Evolutionary conservation across 192 early-diverging fungal genomes (phyloP).

Genomic region (Backusella australiensis): DNA sequence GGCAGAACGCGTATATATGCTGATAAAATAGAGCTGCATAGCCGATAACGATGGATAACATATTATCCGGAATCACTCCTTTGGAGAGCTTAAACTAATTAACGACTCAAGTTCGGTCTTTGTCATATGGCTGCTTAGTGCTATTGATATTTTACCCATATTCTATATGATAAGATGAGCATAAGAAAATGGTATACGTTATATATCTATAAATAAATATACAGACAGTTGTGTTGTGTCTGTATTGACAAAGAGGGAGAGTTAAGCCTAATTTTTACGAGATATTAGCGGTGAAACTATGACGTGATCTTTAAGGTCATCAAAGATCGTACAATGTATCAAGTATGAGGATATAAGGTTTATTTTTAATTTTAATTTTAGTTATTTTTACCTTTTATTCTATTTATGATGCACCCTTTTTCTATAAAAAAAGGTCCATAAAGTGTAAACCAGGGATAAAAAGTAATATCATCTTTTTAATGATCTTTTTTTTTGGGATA

Average conservation of each 20-base stretch:
- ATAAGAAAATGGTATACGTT: background rate
- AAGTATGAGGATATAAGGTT: background rate
- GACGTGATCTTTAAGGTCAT: no score
- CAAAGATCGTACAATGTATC: no score
- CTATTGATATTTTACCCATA: background rate
- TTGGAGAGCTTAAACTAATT: background rate
- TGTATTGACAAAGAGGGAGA: no score
- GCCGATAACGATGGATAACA: background rate
- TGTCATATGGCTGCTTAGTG: background rate
- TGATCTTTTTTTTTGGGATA: background rate
- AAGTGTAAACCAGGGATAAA: background rate
- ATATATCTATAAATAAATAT: background rate
- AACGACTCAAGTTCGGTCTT: no score
- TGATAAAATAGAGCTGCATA: background rate
- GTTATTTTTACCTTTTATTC: background rate
- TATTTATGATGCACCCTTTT: background rate
- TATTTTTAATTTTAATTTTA: background rate
- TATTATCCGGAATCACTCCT: constrained; percentile 2
- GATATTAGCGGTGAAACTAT: no score
- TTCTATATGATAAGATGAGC: background rate
- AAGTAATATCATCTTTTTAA: background rate
- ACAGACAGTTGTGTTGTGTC: no score
- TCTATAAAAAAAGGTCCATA: background rate
- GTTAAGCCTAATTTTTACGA: no score
- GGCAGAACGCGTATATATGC: background rate